These are phyloP conservation scores for Daldinia grandis DNA, from an alignment of 495 filamentous ascomycete species.

Conservation along the genomic window DNA sequence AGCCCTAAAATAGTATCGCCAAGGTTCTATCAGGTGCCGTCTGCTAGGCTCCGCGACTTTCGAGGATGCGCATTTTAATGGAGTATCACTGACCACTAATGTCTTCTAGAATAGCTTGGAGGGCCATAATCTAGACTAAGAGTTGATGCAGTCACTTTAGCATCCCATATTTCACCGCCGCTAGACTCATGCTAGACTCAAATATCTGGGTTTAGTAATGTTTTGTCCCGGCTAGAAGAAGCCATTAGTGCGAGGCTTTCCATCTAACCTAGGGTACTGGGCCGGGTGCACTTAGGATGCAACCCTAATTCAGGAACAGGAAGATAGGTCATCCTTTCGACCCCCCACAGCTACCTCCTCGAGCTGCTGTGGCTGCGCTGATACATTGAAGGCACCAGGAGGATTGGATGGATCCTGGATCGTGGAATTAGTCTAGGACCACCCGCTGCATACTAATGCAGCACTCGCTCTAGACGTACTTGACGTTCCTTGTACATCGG, in stretches of 20 bases:
- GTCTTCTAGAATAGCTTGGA: slow-evolving; percentile 29
- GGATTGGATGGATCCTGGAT: slow-evolving; percentile 34
- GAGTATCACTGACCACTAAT: slow-evolving; percentile 12
- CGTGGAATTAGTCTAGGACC: slow-evolving; percentile 16
- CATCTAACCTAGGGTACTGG: slow-evolving; percentile 10
- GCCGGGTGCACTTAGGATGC: slow-evolving; percentile 11
- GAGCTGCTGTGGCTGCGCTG: slow-evolving; percentile 14
- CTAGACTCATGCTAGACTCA: slow-evolving; percentile 13
- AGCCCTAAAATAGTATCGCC: slow-evolving; percentile 33
- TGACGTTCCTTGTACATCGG: slow-evolving; percentile 20
- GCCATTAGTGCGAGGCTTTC: slow-evolving; percentile 14
- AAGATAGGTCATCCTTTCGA: slow-evolving; percentile 23
- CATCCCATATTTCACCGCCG: slow-evolving; percentile 11
- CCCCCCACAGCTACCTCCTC: slow-evolving; percentile 13
- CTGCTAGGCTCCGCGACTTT: slow-evolving; percentile 24
- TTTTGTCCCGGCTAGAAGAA: slow-evolving; percentile 18
- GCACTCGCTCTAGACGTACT: slow-evolving; percentile 17
- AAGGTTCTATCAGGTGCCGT: slow-evolving; percentile 14
- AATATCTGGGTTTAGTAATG: slow-evolving; percentile 1
- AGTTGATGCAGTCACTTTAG: slow-evolving; percentile 10
- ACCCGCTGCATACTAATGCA: slow-evolving; percentile 16
- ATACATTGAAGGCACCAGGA: slow-evolving; percentile 36
- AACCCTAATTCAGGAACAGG: slow-evolving; percentile 34
- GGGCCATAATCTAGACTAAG: slow-evolving; percentile 19
- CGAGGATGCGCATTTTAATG: slow-evolving; percentile 20